Evolutionary conservation across 192 early-diverging fungal species (phyloP).

Genomic region (Dissophora globulifera): DNA sequence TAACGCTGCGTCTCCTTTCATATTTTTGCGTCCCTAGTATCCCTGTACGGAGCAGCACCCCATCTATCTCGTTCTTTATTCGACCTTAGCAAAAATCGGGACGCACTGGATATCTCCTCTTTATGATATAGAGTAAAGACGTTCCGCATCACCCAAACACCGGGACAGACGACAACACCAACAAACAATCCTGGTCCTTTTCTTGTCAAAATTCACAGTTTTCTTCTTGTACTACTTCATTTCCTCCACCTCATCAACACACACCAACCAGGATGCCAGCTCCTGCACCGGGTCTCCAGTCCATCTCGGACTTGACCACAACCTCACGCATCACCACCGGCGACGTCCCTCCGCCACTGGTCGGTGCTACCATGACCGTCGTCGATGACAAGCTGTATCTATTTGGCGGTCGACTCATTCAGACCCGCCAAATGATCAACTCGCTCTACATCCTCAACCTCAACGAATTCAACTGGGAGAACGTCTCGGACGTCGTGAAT

Average conservation of each 20-base stretch:
- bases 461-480: constrained; percentile 69
- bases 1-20: too few relatives aligned
- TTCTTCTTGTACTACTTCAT: not conserved
- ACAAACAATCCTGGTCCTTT: too few relatives aligned
- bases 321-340: constrained; percentile 62
- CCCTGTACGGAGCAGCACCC: too few relatives aligned
- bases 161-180: too few relatives aligned
- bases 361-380: constrained; percentile 74
- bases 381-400: constrained; percentile 69
- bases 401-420: constrained; percentile 76
- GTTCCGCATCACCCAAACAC: too few relatives aligned
- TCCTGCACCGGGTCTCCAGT: constrained; percentile 52
- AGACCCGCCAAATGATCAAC: constrained; percentile 76
- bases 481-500: constrained; percentile 54
- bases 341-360: constrained; percentile 77
- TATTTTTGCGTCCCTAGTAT: too few relatives aligned
- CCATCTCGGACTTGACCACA: constrained; percentile 65
- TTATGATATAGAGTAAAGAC: too few relatives aligned
- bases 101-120: too few relatives aligned
- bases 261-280: constrained; percentile 15
- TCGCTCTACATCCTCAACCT: constrained; percentile 75
- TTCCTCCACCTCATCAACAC: too few relatives aligned
- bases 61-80: too few relatives aligned
- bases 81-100: too few relatives aligned
- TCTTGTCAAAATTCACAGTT: not conserved